Base-by-base conservation (phyloP, 1,139 yeast genomes). In the Protomyces arabidopsidicola region DNA sequence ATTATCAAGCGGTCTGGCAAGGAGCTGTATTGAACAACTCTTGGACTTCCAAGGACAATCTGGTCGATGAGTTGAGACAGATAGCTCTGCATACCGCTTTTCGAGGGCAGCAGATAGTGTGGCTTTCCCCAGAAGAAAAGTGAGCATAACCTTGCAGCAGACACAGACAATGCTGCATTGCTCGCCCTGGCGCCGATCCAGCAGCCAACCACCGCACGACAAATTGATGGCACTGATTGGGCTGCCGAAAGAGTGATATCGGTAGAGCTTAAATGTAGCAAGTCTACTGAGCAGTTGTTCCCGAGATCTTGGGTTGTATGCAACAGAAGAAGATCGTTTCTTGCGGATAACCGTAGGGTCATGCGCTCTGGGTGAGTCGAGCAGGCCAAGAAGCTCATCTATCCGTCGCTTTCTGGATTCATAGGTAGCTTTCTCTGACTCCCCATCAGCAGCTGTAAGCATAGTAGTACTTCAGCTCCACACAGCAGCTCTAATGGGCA, bases 11-110 rank as follows among this genome's bases (percentile, higher is more conserved):
- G 62, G 22, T 38, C 38, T 36, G 20, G 63, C 56, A 39, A 59
- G 36, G 4, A 59, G 20, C 9, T 52, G 39, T 36, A 16, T 45
- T 8, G 24, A 12, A 22, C 53, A 53, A n/a, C 20, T 14, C n/a
- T 53, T 53, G 3, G n/a, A 27, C 18, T 42, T 6, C 63, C 63
- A 60, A 1, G 54, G 58, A 60, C 63, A 60, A 16, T 20, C 20
- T 20, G 5, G 20, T 8, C 12, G 27, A 45, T 60, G 63, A 10
- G 50, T 20, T 5, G 27, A 6, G 5, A n/a, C 16, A 24, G 45
- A 20, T 18, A 45, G 18, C 39, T 34, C 48, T 12, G 22, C 58
- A 20, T 53, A 53, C 18, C 39, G 34, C 22, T 14, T 18, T 22
- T 45, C 58, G 20, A 60, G 27, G 2, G 39, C 50, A 42, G 20